Conservation (phyloP, 306 rosid genomes). For the Biancaea sappan region DNA sequence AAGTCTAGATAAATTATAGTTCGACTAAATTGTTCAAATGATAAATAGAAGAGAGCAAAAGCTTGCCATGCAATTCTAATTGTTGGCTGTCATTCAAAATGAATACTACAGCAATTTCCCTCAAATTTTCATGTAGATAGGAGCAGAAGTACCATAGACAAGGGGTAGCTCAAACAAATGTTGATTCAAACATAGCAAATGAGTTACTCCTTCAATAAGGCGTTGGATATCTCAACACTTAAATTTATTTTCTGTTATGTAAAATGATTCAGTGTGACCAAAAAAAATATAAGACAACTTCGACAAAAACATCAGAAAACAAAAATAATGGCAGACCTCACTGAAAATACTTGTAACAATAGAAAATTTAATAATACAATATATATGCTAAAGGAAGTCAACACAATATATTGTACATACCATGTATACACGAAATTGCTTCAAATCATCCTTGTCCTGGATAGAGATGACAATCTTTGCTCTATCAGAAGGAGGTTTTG, state of each 20-base stretch:
- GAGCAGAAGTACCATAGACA: not conserved
- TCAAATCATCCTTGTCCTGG: slow-evolving; percentile 69
- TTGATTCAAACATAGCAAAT: not conserved
- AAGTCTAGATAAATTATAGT: not conserved
- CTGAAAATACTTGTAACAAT: not conserved
- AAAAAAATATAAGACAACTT: slow-evolving; percentile 5
- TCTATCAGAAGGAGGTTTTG: slow-evolving; percentile 55
- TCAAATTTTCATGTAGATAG: not conserved
- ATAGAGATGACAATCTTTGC: slow-evolving; percentile 71
- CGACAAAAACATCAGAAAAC: not conserved
- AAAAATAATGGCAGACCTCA: not conserved
- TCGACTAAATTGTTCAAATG: not conserved
- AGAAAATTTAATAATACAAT: slow-evolving; percentile 10
- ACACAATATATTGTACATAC: slow-evolving; percentile 48
- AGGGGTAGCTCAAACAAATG: not conserved
- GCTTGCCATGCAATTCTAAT: not conserved
- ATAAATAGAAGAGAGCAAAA: not conserved
- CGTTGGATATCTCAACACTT: not conserved
- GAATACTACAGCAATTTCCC: not conserved
- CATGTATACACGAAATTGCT: slow-evolving; percentile 74
- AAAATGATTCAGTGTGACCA: slow-evolving; percentile 8
- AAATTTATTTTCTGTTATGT: not conserved
- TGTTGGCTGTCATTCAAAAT: not conserved
- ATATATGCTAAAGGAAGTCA: slow-evolving; percentile 5
- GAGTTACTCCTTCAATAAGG: not conserved